These are phyloP conservation scores for Plasmodium coatneyi DNA, from an alignment of 169 alveolate species.

Conservation along the genomic window DNA sequence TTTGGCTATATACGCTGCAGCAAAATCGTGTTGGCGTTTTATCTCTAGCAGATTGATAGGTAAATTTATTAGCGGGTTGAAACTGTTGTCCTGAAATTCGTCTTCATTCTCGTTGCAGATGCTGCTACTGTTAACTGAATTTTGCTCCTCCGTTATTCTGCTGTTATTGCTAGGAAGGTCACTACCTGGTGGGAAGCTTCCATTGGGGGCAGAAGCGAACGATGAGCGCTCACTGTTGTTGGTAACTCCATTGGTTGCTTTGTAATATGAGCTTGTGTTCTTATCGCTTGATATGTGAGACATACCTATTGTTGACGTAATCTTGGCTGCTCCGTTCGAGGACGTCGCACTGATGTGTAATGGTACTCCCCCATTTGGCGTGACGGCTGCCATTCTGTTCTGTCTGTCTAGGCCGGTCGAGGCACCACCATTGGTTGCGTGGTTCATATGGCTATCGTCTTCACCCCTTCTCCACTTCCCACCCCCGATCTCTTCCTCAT, in stretches of 20 bases:
- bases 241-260: neutral
- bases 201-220: neutral
- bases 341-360: neutral
- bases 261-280: neutral
- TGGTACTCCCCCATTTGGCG: neutral
- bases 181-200: neutral
- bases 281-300: neutral
- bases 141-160: neutral
- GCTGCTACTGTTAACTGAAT: neutral
- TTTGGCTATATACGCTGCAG: constrained; percentile 61
- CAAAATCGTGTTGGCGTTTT: constrained; percentile 64
- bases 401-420: neutral
- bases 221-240: neutral
- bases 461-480: neutral
- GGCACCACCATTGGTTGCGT: neutral
- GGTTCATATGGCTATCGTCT: neutral
- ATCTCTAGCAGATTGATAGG: constrained; percentile 30
- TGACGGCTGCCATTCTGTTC: neutral
- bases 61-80: constrained; percentile 37
- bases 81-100: neutral
- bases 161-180: neutral
- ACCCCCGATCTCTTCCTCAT: neutral
- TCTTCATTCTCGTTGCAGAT: neutral
- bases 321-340: neutral
- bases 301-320: neutral